These are phyloP conservation scores for Geranium rotundifolium DNA, from an alignment of 345 rosid species.

Conservation along the genomic window DNA sequence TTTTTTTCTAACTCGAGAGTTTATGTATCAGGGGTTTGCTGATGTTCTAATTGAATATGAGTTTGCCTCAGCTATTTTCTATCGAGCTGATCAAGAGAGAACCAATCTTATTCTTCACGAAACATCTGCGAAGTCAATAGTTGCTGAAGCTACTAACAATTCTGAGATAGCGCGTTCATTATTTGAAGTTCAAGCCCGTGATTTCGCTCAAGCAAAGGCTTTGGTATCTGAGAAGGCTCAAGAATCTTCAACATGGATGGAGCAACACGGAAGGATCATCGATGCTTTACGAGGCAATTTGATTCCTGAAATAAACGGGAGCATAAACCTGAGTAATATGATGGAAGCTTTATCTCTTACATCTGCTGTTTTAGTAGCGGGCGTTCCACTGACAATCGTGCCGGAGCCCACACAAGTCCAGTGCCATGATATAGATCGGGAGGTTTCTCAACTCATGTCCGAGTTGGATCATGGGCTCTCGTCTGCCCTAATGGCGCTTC, in stretches of 20 bases:
- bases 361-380: constrained; percentile 70
- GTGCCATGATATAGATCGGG: constrained; percentile 72
- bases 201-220: constrained; percentile 71
- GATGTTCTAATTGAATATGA: constrained; percentile 65
- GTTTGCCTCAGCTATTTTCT: constrained; percentile 49
- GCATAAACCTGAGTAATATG: constrained; percentile 32
- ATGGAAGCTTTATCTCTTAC: constrained; percentile 55
- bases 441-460: constrained; percentile 50
- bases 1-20: constrained; percentile 8
- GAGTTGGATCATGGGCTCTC: constrained; percentile 64
- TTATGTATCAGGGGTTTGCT: constrained; percentile 55
- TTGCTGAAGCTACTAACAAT: constrained; percentile 65
- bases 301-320: constrained; percentile 47
- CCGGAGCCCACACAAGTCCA: constrained; percentile 92
- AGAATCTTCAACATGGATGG: constrained; percentile 73
- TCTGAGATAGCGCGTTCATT: constrained; percentile 49
- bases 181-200: constrained; percentile 69
- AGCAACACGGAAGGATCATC: constrained; percentile 76
- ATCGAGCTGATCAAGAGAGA: constrained; percentile 76
- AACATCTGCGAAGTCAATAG: constrained; percentile 68
- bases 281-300: constrained; percentile 63
- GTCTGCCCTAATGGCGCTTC: constrained; percentile 48
- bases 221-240: constrained; percentile 66
- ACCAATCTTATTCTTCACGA: constrained; percentile 58
- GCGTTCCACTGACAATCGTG: constrained; percentile 75